Evolutionary conservation across 2,329 filamentous ascomycete genomes (phyloP).

Genomic region (Ophiosphaerella herpotricha): DNA sequence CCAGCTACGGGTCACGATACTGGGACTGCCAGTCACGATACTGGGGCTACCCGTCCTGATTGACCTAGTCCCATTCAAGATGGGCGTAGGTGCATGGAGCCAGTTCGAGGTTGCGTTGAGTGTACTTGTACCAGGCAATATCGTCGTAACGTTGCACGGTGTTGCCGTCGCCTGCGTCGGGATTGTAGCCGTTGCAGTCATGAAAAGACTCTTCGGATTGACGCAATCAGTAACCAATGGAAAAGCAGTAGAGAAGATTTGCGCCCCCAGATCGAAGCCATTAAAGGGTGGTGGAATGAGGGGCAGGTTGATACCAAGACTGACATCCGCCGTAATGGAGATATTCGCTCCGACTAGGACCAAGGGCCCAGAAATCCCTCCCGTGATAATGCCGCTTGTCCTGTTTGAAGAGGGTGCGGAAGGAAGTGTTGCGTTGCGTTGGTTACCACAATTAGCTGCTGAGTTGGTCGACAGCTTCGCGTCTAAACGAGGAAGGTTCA

Average conservation of each 20-base stretch:
- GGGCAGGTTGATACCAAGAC: constrained; percentile 24
- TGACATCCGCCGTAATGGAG: constrained; percentile 24
- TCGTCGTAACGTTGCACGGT: neutral
- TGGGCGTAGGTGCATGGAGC: too few relatives aligned
- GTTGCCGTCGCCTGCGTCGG: constrained; percentile 1
- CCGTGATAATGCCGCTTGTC: neutral
- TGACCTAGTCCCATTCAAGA: too few relatives aligned
- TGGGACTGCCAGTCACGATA: too few relatives aligned
- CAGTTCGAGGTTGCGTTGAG: too few relatives aligned
- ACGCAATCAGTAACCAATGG: constrained; percentile 27
- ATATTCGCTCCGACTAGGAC: constrained; percentile 34
- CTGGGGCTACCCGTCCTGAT: too few relatives aligned
- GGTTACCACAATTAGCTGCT: constrained; percentile 23
- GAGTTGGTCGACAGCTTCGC: constrained; percentile 30
- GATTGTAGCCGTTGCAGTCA: neutral
- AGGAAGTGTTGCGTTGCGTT: constrained; percentile 1
- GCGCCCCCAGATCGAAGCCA: constrained; percentile 12
- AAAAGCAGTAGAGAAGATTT: constrained; percentile 27
- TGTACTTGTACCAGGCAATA: too few relatives aligned
- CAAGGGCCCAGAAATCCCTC: constrained; percentile 10
- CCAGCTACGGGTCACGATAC: too few relatives aligned
- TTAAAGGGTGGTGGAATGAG: constrained; percentile 21
- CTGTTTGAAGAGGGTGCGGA: constrained; percentile 6
- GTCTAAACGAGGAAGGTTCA: constrained; percentile 41
- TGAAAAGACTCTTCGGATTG: constrained; percentile 8